A percentile compares a stretch with the other conserved stretches of the same genome.
Evolutionary conservation across 257 asterid genomes (phyloP).

Genomic region (Cruciata laevipes): DNA sequence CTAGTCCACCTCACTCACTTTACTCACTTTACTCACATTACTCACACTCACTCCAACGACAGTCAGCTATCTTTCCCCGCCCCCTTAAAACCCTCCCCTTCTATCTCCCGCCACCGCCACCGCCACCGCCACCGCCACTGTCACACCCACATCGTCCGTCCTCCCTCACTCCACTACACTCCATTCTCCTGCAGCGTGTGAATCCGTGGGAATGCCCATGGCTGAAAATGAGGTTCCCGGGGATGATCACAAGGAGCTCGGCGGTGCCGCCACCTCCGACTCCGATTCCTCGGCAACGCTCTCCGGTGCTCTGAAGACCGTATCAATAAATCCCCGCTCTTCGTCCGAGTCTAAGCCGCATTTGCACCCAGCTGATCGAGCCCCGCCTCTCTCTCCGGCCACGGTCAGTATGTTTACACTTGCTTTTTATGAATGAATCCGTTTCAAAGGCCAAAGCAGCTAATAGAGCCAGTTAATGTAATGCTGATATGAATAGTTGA

Average conservation of each 20-base stretch:
- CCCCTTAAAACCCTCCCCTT: constrained; percentile 8
- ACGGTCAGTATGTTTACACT: constrained; percentile 26
- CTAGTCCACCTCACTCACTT: not conserved
- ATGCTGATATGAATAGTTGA: not conserved
- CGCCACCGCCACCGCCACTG: not conserved
- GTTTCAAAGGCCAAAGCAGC: not conserved
- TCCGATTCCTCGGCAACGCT: constrained; percentile 85
- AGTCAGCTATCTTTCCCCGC: not conserved
- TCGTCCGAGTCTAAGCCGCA: constrained; percentile 23
- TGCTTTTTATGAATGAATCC: no score
- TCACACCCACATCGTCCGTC: not conserved
- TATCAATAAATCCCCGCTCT: constrained; percentile 24
- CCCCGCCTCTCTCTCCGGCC: constrained; percentile 26
- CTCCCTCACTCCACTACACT: not conserved
- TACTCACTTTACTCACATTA: not conserved
- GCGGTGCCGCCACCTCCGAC: constrained; percentile 25
- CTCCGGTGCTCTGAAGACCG: constrained; percentile 38
- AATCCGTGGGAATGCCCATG: constrained; percentile 26
- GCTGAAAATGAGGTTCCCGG: constrained; percentile 45
- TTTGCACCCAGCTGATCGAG: constrained; percentile 19
- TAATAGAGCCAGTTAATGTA: not conserved
- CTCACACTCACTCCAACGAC: not conserved
- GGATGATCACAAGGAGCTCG: constrained; percentile 40
- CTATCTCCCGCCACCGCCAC: constrained; percentile 1
- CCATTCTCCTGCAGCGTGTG: not conserved